A percentile compares a stretch with the other conserved stretches of the same genome.
phyloP scores from a whole-genome alignment of 2,329 filamentous ascomycete species.

The Pochonia chlamydosporia region DNA sequence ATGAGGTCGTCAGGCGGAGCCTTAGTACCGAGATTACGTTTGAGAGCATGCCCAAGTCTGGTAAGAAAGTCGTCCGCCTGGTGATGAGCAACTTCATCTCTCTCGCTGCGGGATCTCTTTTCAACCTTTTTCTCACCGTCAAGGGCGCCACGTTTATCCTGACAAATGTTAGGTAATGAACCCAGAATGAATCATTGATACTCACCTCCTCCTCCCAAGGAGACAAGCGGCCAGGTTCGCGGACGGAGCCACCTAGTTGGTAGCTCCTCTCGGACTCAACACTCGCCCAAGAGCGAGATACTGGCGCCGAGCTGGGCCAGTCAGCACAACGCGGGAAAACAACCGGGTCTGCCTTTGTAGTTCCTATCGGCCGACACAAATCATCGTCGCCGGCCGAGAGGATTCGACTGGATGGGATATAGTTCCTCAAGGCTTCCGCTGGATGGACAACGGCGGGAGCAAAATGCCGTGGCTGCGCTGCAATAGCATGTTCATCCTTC shows the following conservation, averaged over 20 bases:
- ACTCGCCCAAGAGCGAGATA: background rate
- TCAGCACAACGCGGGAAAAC: too few species aligned
- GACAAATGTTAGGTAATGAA: background rate
- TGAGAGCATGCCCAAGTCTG: background rate
- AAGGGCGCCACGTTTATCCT: background rate
- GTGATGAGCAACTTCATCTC: background rate
- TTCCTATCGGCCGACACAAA: too few species aligned
- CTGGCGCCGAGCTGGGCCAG: too few species aligned
- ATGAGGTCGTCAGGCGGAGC: background rate
- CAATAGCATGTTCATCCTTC: background rate
- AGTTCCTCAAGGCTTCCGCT: background rate
- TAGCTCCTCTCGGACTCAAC: background rate
- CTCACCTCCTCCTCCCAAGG: background rate
- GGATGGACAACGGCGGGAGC: background rate
- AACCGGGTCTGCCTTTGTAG: too few species aligned
- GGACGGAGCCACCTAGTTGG: background rate
- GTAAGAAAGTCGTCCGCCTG: constrained; percentile 2
- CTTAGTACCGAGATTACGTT: background rate
- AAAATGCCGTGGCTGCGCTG: background rate
- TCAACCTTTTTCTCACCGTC: background rate
- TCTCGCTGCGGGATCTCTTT: background rate
- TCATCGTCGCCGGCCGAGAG: background rate
- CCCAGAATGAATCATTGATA: background rate
- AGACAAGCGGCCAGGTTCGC: background rate
- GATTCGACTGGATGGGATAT: background rate